Percentiles rank a stretch among this genome's conserved stretches.
Evolutionary conservation across 2,329 filamentous ascomycete genomes (phyloP).

Genomic region (Gremmenia infestans): DNA sequence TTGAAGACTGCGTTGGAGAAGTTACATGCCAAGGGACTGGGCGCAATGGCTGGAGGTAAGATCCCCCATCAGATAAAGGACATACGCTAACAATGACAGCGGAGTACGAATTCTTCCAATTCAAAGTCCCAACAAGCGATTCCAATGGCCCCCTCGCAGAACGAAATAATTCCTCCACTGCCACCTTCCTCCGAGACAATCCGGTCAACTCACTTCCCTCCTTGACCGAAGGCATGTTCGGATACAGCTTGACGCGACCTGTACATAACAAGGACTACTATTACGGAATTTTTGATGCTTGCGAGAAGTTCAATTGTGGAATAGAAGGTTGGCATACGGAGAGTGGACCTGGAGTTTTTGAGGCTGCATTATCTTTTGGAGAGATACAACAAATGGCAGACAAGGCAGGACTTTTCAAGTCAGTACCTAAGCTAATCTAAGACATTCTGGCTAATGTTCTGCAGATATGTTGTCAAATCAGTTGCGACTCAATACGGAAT

Average conservation of each 20-base stretch:
- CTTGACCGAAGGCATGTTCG: constrained; percentile 92
- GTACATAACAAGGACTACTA: constrained; percentile 91
- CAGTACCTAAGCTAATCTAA: constrained; percentile 19
- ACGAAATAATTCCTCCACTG: constrained; percentile 62
- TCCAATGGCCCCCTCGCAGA: constrained; percentile 42
- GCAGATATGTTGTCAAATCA: constrained; percentile 77
- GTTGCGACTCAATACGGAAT: constrained; percentile 83
- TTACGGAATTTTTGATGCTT: constrained; percentile 80
- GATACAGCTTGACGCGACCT: constrained; percentile 82
- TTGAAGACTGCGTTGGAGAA: constrained; percentile 64
- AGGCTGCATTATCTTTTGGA: constrained; percentile 88
- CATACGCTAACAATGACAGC: constrained; percentile 45
- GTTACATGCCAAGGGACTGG: constrained; percentile 63
- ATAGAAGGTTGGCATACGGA: constrained; percentile 97
- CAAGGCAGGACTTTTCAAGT: constrained; percentile 87
- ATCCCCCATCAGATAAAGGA: constrained; percentile 7
- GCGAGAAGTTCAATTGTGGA: constrained; percentile 69
- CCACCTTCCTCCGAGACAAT: constrained; percentile 68
- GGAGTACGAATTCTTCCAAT: constrained; percentile 95
- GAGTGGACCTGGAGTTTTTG: constrained; percentile 88
- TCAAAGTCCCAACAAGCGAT: constrained; percentile 57
- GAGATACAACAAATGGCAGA: constrained; percentile 89
- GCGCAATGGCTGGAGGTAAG: constrained; percentile 85
- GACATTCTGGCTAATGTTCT: constrained; percentile 5
- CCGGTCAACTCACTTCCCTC: constrained; percentile 68